phyloP scores from a whole-genome alignment of 2,329 filamentous ascomycete species.

The Davidsoniella virescens region DNA sequence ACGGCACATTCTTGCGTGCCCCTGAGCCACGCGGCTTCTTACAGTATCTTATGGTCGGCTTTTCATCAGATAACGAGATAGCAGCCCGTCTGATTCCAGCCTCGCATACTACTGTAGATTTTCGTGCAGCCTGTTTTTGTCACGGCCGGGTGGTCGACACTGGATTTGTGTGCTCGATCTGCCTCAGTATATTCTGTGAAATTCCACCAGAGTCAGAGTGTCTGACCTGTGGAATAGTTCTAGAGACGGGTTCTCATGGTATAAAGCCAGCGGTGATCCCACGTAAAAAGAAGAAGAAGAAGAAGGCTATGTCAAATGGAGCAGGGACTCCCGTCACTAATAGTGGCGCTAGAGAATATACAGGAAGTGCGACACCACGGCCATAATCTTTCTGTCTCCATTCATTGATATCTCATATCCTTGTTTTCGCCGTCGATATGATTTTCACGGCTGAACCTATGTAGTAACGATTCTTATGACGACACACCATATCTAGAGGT shows the following conservation, averaged over 20 bases:
- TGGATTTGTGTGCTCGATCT: slow-evolving; percentile 92
- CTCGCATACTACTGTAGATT: slow-evolving; percentile 77
- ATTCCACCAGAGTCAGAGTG: slow-evolving; percentile 48
- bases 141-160: slow-evolving; percentile 81
- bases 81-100: slow-evolving; percentile 55
- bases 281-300: slow-evolving; percentile 62
- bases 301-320: slow-evolving; percentile 33
- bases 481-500: too few species aligned
- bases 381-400: slow-evolving; percentile 15
- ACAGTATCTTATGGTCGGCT: slow-evolving; percentile 89
- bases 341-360: slow-evolving; percentile 36
- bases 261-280: slow-evolving; percentile 60
- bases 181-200: slow-evolving; percentile 81
- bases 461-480: not conserved
- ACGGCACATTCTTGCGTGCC: slow-evolving; percentile 38
- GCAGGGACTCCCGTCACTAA: slow-evolving; percentile 6
- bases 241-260: slow-evolving; percentile 63
- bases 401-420: not conserved
- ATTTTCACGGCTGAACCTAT: not conserved
- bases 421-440: not conserved
- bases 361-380: slow-evolving; percentile 43
- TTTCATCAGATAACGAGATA: slow-evolving; percentile 49
- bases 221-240: slow-evolving; percentile 65
- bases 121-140: slow-evolving; percentile 96
- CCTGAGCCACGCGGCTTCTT: slow-evolving; percentile 54